phyloP scores from a whole-genome alignment of 2,329 filamentous ascomycete species.

The Emmonsiellopsis sp. region DNA sequence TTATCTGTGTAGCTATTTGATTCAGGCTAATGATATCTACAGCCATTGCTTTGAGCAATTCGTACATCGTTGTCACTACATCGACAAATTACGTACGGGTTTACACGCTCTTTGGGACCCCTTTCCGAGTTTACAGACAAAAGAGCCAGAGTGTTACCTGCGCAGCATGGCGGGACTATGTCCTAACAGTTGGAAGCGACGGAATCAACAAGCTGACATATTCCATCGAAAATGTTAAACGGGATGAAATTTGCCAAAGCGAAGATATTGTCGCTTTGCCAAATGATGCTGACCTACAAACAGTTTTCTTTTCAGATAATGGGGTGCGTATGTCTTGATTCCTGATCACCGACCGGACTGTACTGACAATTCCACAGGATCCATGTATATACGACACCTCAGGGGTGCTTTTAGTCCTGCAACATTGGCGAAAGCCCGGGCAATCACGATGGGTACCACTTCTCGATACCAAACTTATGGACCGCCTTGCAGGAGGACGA shows the following conservation, averaged over 20 bases:
- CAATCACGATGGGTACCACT: constrained; percentile 88
- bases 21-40: constrained; percentile 5
- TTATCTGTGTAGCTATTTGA: background rate
- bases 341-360: background rate
- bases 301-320: constrained; percentile 82
- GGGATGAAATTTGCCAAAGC: constrained; percentile 88
- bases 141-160: constrained; percentile 93
- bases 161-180: constrained; percentile 88
- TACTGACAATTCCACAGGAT: constrained; percentile 46
- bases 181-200: constrained; percentile 87
- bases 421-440: constrained; percentile 81
- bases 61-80: constrained; percentile 83
- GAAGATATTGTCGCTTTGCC: constrained; percentile 85
- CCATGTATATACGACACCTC: constrained; percentile 94
- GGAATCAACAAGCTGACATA: constrained; percentile 74
- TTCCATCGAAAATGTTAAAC: constrained; percentile 88
- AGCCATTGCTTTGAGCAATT: constrained; percentile 83
- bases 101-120: constrained; percentile 86
- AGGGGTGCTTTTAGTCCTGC: constrained; percentile 74
- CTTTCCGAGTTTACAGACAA: constrained; percentile 79
- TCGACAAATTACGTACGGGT: constrained; percentile 81
- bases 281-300: constrained; percentile 62
- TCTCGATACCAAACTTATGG: constrained; percentile 75
- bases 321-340: constrained; percentile 51
- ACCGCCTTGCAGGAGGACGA: constrained; percentile 71